These are phyloP conservation scores for Trichoderma orchidacearum DNA, from an alignment of 495 filamentous ascomycete genomes.

Conservation along the genomic window DNA sequence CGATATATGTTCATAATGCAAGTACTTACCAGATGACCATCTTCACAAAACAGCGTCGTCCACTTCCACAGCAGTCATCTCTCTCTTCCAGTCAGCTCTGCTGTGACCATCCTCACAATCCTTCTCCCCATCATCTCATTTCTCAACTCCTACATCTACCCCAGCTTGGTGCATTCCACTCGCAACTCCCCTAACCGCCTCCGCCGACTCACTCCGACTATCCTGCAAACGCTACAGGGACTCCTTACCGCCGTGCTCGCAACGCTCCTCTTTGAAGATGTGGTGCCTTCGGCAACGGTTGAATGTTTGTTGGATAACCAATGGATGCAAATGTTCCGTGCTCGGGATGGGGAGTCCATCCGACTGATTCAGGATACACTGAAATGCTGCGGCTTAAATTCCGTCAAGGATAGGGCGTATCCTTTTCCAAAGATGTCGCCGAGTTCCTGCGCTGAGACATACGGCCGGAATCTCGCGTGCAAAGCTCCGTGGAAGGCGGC, in stretches of 20 bases:
- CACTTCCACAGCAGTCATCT: slow-evolving; percentile 3
- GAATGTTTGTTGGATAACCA: slow-evolving; percentile 35
- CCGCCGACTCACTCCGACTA: slow-evolving; percentile 19
- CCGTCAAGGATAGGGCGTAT: slow-evolving; percentile 39
- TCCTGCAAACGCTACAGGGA: slow-evolving; percentile 26
- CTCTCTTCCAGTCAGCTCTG: not conserved
- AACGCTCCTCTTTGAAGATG: slow-evolving; percentile 41
- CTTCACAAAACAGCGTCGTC: not conserved
- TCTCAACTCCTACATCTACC: slow-evolving; percentile 4
- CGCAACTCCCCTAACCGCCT: slow-evolving; percentile 21
- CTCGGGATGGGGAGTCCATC: slow-evolving; percentile 36
- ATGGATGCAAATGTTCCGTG: slow-evolving; percentile 38
- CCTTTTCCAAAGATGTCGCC: slow-evolving; percentile 31
- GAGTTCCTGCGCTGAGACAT: slow-evolving; percentile 1
- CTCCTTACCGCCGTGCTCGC: slow-evolving; percentile 38
- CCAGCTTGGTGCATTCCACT: slow-evolving; percentile 22
- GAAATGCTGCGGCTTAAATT: slow-evolving; percentile 49
- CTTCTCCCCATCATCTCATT: slow-evolving; percentile 1
- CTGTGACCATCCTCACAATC: not conserved
- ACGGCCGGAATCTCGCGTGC: slow-evolving; percentile 5
- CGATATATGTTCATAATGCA: no score
- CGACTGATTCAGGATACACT: slow-evolving; percentile 48
- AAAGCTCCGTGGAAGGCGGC: slow-evolving; percentile 11
- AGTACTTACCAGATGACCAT: not conserved
- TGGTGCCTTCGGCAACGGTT: slow-evolving; percentile 28